Base-by-base conservation (phyloP, 768 basidiomycete species). In the Kwoniella europaea region DNA sequence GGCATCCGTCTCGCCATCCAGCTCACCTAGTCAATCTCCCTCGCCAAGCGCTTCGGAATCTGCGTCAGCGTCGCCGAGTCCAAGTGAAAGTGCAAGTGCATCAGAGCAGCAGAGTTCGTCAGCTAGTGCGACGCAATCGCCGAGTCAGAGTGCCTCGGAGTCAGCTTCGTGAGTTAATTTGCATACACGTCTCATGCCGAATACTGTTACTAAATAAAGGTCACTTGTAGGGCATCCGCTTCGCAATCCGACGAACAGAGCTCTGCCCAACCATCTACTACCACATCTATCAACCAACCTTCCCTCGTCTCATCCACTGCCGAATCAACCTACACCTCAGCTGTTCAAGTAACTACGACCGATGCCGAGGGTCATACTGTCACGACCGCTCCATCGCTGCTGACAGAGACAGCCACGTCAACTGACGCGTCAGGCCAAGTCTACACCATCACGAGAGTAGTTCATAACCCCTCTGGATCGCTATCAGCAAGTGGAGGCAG, bases 391-490 rank as follows among this genome's bases (percentile, higher is more conserved):
- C 82, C 82, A 10, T 67, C 80, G 10, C 56, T 74, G 41, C 57
- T 82, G 55, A 84, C 84, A 16, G 71, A 74, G 18, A 69, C 73
- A 52, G 56, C 75, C 54, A 71, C 74, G 2, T 72, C 75, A 0
- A 82, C 82, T 22, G 77, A 79, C 56, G 60, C 75, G 16, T 73
- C 77, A 29, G 84, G 84, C 24, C 74, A 74, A 57, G 78, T 81
- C 16, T 70, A 74, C 65, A 84, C 84, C 20, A 71, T 82, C 59
- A 84, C 83, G 2, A 80, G 79, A 69, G 77, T 82, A 61, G 79
- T 84, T 7, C 75, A 76, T 35, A 84, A 84, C 68, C 80, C 82
- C 4, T 72, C 69, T 41, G 63, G 69, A 10, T 55, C 65, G 13
- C 15, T 58, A 10, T 63, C 63, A 5, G 67, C 69, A 46, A 75